A percentile compares a stretch with the other conserved stretches of the same genome.
phyloP scores from a whole-genome alignment of 495 filamentous ascomycete genomes.

The Oidiodendron maius region DNA sequence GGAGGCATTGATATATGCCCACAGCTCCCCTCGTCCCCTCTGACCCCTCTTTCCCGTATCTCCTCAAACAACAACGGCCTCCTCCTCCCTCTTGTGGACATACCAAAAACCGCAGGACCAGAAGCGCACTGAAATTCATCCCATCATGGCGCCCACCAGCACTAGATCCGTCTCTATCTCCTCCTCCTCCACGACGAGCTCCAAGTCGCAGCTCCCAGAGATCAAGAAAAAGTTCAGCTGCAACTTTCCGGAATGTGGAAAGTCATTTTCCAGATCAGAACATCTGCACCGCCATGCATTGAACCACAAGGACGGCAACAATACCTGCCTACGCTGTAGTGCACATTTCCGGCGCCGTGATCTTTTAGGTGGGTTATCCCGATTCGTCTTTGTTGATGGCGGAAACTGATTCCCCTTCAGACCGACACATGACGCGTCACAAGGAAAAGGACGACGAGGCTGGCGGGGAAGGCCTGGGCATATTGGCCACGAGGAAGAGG shows the following conservation, averaged over 20 bases:
- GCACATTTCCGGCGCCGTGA: constrained; percentile 53
- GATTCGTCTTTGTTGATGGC: background rate
- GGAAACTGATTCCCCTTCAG: constrained; percentile 25
- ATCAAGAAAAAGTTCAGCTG: constrained; percentile 36
- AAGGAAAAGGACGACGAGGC: constrained; percentile 55
- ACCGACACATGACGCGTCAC: constrained; percentile 54
- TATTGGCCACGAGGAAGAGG: constrained; percentile 55
- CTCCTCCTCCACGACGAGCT: constrained; percentile 12
- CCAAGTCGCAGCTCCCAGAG: constrained; percentile 31
- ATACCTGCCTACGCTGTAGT: constrained; percentile 48
- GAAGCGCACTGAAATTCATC: too few relatives aligned
- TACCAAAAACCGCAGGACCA: too few relatives aligned
- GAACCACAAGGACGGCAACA: constrained; percentile 49
- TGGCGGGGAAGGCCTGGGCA: constrained; percentile 49
- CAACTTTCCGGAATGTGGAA: constrained; percentile 39
- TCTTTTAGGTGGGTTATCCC: constrained; percentile 38
- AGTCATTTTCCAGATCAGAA: constrained; percentile 52
- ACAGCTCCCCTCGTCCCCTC: too few relatives aligned
- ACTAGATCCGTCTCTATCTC: constrained; percentile 16
- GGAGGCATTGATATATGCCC: too few relatives aligned
- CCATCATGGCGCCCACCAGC: constrained; percentile 17
- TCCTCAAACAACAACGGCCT: too few relatives aligned
- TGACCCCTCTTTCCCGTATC: too few relatives aligned
- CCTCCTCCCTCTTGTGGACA: too few relatives aligned
- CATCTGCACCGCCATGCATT: constrained; percentile 53